Base-by-base conservation (phyloP, 306 rosid genomes). In the Vigna hirtella region DNA sequence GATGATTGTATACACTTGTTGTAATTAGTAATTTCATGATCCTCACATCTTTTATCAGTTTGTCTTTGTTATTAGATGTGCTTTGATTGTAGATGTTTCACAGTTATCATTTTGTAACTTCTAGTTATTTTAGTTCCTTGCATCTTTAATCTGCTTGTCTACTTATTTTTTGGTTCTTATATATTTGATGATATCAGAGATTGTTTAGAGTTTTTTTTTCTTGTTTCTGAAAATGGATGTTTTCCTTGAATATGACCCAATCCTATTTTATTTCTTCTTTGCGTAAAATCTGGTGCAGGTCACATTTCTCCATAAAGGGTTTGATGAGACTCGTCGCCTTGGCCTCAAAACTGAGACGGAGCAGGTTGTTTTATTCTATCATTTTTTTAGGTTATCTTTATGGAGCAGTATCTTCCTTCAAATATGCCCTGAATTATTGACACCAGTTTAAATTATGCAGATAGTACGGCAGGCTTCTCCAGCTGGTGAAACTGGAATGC, bases 261-360 rank as follows among this genome's bases (percentile, higher is more conserved):
- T 72, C 53, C 56, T 77, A 62, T 52, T 82, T 50, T 43, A 70
- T 74, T 57, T 28, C 20, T 45, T 20, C 22, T 67, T 50, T 50
- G 24, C 69, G 12, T 79, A 70, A 81, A 76, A 42, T 61, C 49
- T 79, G 72, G 43, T 79, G 72, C 83, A 95, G 98, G 89, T 74
- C 66, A 92, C 98, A n/a, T 95, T 92, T 89, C 83, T 92, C 53
- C 98, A 95, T 75, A 95, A 95, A 84, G 98, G 98, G 77, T 95
- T 90, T 89, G 98, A 95, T 9, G 98, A 95, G 89, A 95, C 90
- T 72, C 98, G 98, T 4, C 85, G 97, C 38, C 98, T 91, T 81
- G 98, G 98, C 69, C 98, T 92, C 20, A 89, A 26, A 84, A 88
- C 84, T 81, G 98, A 92, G 86, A 95, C 93, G 30, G 98, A 95